Evolutionary conservation across 768 basidiomycete genomes (phyloP), one percentile per base, ranked within the genome.

Genomic region (Russula sp.): DNA sequence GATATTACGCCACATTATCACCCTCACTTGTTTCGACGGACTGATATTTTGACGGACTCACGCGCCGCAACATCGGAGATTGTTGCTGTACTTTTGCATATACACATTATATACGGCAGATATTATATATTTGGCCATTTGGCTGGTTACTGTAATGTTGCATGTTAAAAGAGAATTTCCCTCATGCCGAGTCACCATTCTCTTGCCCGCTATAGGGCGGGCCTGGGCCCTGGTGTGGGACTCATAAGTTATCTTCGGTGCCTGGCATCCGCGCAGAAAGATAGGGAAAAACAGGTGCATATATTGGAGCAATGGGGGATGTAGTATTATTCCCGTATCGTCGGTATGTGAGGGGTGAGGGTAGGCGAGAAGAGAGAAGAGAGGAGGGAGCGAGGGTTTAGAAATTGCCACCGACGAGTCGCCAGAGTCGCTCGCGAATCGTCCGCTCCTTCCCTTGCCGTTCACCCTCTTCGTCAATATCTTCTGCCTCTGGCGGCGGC

Each of bases 341-440:
- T 38, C 10, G 24, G 30, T 53, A 11, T 16, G 20, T 18, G 28
- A 32, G n/a, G 10, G 4, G 24, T 49, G 54, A 34, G 34, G 16
- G 13, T 20, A 48, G 18, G 22, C 24, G 7, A 52, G 20, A 9
- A n/a, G 18, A 24, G 14, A 22, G 1, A 7, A 44, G 28, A 11
- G 5, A 52, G n/a, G 18, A n/a, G 24, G 0, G 16, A 16, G 16
- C 38, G 38, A 40, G 38, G 16, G 38, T 6, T 16, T 42, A 66
- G 26, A 36, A 64, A 51, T 60, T 59, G 22, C 66, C 38, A 49
- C 63, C 66, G 18, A 67, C 66, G 24, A 67, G 63, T 22, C 55
- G 57, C 66, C 63, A 64, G 28, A 67, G 48, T 64, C 66, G 63
- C 58, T 67, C 62, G 57, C 57, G 58, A 16, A 67, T 67, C 40